Conservation (phyloP, 139 green algal genomes). For the Picocystis salinarum region DNA sequence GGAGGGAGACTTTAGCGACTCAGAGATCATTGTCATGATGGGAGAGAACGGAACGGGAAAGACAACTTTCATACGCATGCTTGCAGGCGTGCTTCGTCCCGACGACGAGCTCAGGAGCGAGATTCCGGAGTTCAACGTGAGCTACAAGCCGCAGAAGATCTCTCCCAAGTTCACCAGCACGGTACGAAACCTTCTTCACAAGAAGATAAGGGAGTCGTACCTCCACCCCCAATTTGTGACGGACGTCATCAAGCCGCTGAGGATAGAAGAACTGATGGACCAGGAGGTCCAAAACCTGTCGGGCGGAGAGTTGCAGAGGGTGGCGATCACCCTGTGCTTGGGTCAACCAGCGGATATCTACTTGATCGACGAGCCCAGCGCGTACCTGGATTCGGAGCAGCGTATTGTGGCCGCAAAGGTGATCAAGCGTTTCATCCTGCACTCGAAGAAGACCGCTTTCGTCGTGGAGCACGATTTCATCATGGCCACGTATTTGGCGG, state of each 20-base stretch:
- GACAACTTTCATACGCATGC: slow-evolving; percentile 98
- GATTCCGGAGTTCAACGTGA: slow-evolving; percentile 69
- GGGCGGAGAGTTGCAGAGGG: slow-evolving; percentile 65
- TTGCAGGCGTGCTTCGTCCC: slow-evolving; percentile 50
- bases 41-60: slow-evolving; percentile 97
- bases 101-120: slow-evolving; percentile 28
- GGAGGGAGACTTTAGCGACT: slow-evolving; percentile 35
- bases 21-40: slow-evolving; percentile 92
- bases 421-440: slow-evolving; percentile 74
- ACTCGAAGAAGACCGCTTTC: slow-evolving; percentile 97
- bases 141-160: slow-evolving; percentile 99
- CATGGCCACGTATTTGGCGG: slow-evolving; percentile 97
- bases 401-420: slow-evolving; percentile 90
- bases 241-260: slow-evolving; percentile 78
- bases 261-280: slow-evolving; percentile 84
- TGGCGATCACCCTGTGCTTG: slow-evolving; percentile 84
- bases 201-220: slow-evolving; percentile 73
- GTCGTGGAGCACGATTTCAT: slow-evolving; percentile 99
- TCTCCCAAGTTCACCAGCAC: slow-evolving; percentile 83
- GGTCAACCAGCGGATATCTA: slow-evolving; percentile 90
- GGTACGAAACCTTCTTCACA: slow-evolving; percentile 84
- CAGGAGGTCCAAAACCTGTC: slow-evolving; percentile 90
- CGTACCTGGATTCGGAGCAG: slow-evolving; percentile 97
- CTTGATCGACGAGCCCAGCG: slow-evolving; percentile 94
- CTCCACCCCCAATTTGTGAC: slow-evolving; percentile 67